Conservation (phyloP, 768 basidiomycete genomes). For the Trametes cinnabarina region DNA sequence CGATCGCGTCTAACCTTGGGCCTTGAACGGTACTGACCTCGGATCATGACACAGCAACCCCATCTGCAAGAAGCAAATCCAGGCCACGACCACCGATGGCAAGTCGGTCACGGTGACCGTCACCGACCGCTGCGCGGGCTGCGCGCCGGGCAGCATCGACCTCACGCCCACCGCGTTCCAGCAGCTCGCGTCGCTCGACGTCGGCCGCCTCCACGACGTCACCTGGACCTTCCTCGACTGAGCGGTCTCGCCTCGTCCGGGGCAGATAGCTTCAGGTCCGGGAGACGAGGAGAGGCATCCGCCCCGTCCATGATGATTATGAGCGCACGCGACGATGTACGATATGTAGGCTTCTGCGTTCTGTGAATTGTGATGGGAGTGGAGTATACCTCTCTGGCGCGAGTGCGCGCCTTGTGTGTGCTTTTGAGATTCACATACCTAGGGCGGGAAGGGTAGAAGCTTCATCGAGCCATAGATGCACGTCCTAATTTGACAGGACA, state of each 20-base stretch:
- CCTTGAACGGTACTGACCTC: too few species aligned
- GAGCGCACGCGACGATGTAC: conserved; percentile 12
- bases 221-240: conserved; percentile 25
- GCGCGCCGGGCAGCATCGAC: conserved; percentile 27
- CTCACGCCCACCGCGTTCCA: conserved; percentile 31
- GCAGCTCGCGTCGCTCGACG: conserved; percentile 22
- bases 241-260: neutral
- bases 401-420: too few species aligned
- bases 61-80: conserved; percentile 30
- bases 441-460: too few species aligned
- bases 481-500: too few species aligned
- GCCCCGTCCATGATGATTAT: conserved; percentile 9
- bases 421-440: too few species aligned
- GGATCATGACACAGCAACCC: conserved; percentile 29
- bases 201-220: conserved; percentile 28
- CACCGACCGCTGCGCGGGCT: conserved; percentile 33
- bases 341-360: conserved; percentile 12
- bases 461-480: too few species aligned
- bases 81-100: conserved; percentile 26
- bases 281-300: neutral
- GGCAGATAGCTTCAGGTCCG: neutral
- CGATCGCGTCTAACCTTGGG: too few species aligned
- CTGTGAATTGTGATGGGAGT: conserved; percentile 13
- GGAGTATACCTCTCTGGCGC: neutral
- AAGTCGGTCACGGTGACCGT: conserved; percentile 29